Evolutionary conservation across 768 basidiomycete genomes (phyloP).

Genomic region (Cystobasidium onofrii): DNA sequence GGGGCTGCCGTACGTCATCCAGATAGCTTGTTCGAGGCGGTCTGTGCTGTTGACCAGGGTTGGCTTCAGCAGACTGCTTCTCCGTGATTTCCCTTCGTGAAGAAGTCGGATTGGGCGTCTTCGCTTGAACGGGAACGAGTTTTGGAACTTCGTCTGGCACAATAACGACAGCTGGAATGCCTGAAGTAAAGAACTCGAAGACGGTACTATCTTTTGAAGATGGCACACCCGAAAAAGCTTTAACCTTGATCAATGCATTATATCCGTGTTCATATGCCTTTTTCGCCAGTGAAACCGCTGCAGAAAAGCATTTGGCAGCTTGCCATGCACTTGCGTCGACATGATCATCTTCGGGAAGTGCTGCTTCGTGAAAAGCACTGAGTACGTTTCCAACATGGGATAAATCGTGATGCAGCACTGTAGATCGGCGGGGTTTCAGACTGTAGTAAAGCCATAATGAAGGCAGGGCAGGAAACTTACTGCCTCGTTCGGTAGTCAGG

Average conservation of each 20-base stretch:
- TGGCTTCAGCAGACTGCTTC: not conserved
- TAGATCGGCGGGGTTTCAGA: too few species aligned
- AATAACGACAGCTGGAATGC: not conserved
- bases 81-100: not conserved
- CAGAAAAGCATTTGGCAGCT: not conserved
- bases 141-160: not conserved
- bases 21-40: not conserved
- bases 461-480: too few species aligned
- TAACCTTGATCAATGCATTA: not conserved
- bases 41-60: not conserved
- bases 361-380: not conserved
- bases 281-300: not conserved
- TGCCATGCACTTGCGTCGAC: not conserved
- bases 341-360: not conserved
- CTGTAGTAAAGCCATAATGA: too few species aligned
- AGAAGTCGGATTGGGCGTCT: too few species aligned
- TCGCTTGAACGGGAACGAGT: too few species aligned
- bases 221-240: not conserved
- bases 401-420: not conserved
- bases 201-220: not conserved
- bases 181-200: not conserved
- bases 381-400: not conserved
- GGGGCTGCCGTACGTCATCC: not conserved
- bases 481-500: too few species aligned
- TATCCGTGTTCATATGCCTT: not conserved